Base-by-base conservation (phyloP, 2,329 filamentous ascomycete species). In the Ascosphaera apis region DNA sequence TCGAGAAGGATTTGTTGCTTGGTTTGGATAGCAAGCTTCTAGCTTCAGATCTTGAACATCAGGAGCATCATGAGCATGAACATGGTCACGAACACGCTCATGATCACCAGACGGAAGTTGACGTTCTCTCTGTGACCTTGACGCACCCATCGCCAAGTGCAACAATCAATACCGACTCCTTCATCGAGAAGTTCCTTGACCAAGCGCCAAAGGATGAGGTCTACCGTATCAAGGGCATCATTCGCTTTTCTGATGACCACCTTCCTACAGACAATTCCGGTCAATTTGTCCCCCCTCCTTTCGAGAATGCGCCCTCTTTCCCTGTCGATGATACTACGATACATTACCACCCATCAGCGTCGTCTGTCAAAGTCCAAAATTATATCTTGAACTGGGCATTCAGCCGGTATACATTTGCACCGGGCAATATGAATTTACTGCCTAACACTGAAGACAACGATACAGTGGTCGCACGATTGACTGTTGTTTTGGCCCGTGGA, bases 341-440 rank as follows among this genome's bases (percentile, higher is more conserved):
- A 4, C 27, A 30, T 11, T 30, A 30, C 12, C 27, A 30, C n/a
- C 27, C 27, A 4, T 4, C 5, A 30, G 4, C 27, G 9, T 30
- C 27, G 4, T 4, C 27, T 13, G 27, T 30, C 27, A 55, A 53
- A 2, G 48, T 53, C 15, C 53, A 55, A 12, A 65, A 79, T 37
- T 93, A 88, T 51, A 92, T 98, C 32, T 66, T 98, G 40, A 98
- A 98, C 53, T 98, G 88, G 88, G 88, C 88, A 0, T 98, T 98
- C 57, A 83, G 83, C 1, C 68, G 88, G 19, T 98, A 88, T 86
- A 91, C 73, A 0, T 92, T 86, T 49, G 91, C 83, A 1, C 63
- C 69, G 2, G 43, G 46, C 1, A 58, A 73, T 13, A 48, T 51
- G 3, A 15, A 31, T 21, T 13, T 36, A 13, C 11, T 15, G 30